Conservation (phyloP, 495 filamentous ascomycete genomes). For the Penicillium dipodomyicola region DNA sequence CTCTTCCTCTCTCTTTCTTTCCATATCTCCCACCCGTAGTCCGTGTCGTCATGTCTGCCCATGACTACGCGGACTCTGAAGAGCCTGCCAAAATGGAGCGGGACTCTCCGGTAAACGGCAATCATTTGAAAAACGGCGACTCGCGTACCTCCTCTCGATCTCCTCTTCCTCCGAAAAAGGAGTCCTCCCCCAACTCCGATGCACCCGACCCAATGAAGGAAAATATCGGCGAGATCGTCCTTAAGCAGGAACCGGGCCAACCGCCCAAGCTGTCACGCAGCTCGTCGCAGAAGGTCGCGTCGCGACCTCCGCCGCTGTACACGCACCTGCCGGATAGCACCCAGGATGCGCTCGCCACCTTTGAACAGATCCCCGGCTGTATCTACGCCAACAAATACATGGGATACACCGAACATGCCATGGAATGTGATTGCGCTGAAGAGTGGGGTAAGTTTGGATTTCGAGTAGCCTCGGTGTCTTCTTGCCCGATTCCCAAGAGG, state of each 20-base stretch:
- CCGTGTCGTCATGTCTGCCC: conserved; percentile 48
- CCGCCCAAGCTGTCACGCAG: conserved; percentile 73
- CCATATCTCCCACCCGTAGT: conserved; percentile 22
- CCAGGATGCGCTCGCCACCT: conserved; percentile 68
- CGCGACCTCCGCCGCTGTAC: conserved; percentile 63
- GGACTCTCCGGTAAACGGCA: conserved; percentile 12
- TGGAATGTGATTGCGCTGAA: conserved; percentile 94
- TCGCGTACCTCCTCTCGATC: conserved; percentile 15
- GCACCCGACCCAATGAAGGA: conserved; percentile 26
- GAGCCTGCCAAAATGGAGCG: conserved; percentile 21
- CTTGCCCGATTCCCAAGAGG: no score
- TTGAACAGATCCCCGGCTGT: conserved; percentile 77
- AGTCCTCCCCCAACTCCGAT: conserved; percentile 9
- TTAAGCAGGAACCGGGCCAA: conserved; percentile 66
- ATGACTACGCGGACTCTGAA: conserved; percentile 45
- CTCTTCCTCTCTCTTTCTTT: conserved; percentile 3
- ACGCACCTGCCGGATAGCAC: conserved; percentile 70
- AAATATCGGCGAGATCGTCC: conserved; percentile 49
- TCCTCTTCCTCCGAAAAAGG: conserved; percentile 17
- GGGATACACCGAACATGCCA: conserved; percentile 84
- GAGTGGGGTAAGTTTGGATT: conserved; percentile 88
- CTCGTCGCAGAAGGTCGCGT: conserved; percentile 64
- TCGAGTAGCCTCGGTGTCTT: neutral
- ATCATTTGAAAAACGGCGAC: conserved; percentile 17
- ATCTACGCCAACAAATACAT: conserved; percentile 86